A percentile compares a stretch with the other conserved stretches of the same genome.
Evolutionary conservation across 148 eudicot species (phyloP).

Genomic region (Nepenthes gracilis): DNA sequence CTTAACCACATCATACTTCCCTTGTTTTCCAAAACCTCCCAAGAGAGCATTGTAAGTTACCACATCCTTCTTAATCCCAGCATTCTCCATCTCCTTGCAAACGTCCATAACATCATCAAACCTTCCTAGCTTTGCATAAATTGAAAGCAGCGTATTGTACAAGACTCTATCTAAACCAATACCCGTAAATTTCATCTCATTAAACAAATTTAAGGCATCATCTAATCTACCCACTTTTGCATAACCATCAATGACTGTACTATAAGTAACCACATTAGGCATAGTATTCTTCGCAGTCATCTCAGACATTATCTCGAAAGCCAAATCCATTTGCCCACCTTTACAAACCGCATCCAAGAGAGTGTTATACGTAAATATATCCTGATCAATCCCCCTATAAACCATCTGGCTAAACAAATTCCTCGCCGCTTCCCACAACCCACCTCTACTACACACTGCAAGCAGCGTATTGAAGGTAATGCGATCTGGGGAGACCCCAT

Average conservation of each 20-base stretch:
- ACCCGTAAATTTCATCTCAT: constrained; percentile 68
- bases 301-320: constrained; percentile 69
- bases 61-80: constrained; percentile 78
- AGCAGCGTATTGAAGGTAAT: constrained; percentile 84
- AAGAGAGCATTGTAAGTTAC: constrained; percentile 86
- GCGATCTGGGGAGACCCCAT: constrained; percentile 68
- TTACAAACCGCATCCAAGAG: constrained; percentile 77
- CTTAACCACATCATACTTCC: constrained; percentile 69
- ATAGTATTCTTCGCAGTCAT: constrained; percentile 61
- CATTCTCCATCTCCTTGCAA: constrained; percentile 71
- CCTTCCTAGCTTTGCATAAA: constrained; percentile 86
- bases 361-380: constrained; percentile 87
- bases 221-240: constrained; percentile 75
- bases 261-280: constrained; percentile 90
- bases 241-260: constrained; percentile 83
- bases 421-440: constrained; percentile 76
- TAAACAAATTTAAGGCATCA: constrained; percentile 56
- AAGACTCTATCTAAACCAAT: constrained; percentile 70
- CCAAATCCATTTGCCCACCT: constrained; percentile 65
- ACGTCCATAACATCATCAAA: constrained; percentile 70
- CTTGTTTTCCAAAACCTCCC: constrained; percentile 95
- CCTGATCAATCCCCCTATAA: constrained; percentile 68
- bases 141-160: constrained; percentile 66
- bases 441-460: constrained; percentile 79
- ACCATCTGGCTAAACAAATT: constrained; percentile 70